Evolutionary conservation across 495 filamentous ascomycete genomes (phyloP).

Genomic region (Penicillium coffeae): DNA sequence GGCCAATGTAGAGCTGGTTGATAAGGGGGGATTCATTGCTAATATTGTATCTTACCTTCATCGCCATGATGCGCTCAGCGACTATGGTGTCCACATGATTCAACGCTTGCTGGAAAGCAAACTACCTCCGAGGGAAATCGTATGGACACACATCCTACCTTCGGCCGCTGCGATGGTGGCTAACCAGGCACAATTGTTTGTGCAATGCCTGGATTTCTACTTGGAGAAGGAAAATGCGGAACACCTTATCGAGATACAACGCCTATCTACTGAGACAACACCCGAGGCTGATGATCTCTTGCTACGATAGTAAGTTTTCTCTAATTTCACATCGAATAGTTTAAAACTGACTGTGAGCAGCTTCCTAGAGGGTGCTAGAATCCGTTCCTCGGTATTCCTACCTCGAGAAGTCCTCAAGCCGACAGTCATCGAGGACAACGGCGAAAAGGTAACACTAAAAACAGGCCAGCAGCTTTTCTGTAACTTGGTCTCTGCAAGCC

Average conservation of each 20-base stretch:
- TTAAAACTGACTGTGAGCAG: slow-evolving; percentile 24
- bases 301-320: slow-evolving; percentile 39
- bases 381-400: slow-evolving; percentile 52
- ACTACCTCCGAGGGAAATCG: slow-evolving; percentile 58
- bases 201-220: slow-evolving; percentile 74
- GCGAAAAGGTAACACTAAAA: slow-evolving; percentile 40
- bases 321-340: background rate
- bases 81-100: slow-evolving; percentile 69
- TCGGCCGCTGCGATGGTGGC: slow-evolving; percentile 59
- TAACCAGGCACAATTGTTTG: slow-evolving; percentile 69
- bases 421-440: slow-evolving; percentile 39
- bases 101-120: slow-evolving; percentile 60
- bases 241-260: slow-evolving; percentile 56
- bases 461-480: slow-evolving; percentile 46
- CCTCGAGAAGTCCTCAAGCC: slow-evolving; percentile 45
- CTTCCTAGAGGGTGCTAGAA: slow-evolving; percentile 59
- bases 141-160: slow-evolving; percentile 66
- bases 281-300: slow-evolving; percentile 44
- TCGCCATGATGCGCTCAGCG: slow-evolving; percentile 45
- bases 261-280: slow-evolving; percentile 45
- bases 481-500: slow-evolving; percentile 49
- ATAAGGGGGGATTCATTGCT: slow-evolving; percentile 46
- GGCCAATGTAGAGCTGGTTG: slow-evolving; percentile 58
- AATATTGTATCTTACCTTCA: slow-evolving; percentile 41
- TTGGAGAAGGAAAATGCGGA: slow-evolving; percentile 50